phyloP scores from a whole-genome alignment of 768 basidiomycete species.

The Rhodocollybia butyracea region DNA sequence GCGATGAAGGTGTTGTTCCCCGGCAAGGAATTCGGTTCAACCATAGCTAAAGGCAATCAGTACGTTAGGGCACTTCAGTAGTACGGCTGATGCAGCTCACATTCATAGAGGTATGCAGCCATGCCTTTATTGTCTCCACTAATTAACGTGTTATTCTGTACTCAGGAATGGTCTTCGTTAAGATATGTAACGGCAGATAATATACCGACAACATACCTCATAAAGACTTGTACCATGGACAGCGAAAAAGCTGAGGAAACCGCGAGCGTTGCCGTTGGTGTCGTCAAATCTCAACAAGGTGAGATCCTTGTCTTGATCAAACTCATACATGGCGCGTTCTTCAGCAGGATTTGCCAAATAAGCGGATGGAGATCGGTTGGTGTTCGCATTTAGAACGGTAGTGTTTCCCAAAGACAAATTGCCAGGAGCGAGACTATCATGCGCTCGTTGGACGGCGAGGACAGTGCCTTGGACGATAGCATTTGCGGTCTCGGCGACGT shows the following conservation, averaged over 20 bases:
- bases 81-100: conserved; percentile 27
- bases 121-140: conserved; percentile 85
- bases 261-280: conserved; percentile 50
- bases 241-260: conserved; percentile 71
- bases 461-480: conserved; percentile 73
- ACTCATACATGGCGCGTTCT: conserved; percentile 64
- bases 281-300: conserved; percentile 67
- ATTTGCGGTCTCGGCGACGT: conserved; percentile 66
- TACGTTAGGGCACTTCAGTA: not conserved
- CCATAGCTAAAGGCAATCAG: conserved; percentile 38
- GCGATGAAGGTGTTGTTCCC: conserved; percentile 71
- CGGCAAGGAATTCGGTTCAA: conserved; percentile 63
- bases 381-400: conserved; percentile 64
- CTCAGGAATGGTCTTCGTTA: conserved; percentile 2
- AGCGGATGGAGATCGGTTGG: conserved; percentile 72
- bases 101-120: conserved; percentile 78
- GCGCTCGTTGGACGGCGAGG: conserved; percentile 64
- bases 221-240: conserved; percentile 84
- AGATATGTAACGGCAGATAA: not conserved
- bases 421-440: conserved; percentile 57
- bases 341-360: conserved; percentile 73
- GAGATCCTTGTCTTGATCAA: conserved; percentile 74
- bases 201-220: conserved; percentile 39
- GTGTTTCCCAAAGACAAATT: conserved; percentile 64
- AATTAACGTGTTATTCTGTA: conserved; percentile 77